These are phyloP conservation scores for Galerina sulciceps DNA, from an alignment of 768 basidiomycete genomes.

Conservation along the genomic window DNA sequence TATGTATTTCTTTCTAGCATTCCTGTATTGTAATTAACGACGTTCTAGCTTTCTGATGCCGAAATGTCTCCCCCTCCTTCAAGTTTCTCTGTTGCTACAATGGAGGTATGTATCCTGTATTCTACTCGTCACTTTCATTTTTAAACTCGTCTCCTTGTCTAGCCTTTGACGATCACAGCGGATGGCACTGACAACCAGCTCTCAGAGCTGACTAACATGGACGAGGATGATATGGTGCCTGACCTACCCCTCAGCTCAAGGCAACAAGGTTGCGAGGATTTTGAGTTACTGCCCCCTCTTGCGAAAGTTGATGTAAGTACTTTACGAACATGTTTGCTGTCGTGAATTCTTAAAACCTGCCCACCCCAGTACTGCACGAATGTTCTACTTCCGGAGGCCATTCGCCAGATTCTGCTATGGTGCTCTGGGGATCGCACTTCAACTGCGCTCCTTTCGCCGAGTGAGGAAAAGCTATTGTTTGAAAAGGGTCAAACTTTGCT, in stretches of 20 bases:
- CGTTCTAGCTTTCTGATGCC: not conserved
- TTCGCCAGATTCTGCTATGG: conserved; percentile 78
- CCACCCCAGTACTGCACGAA: conserved; percentile 66
- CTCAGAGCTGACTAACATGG: conserved; percentile 8
- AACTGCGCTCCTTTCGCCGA: conserved; percentile 46
- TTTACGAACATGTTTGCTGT: not conserved
- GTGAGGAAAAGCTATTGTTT: conserved; percentile 62
- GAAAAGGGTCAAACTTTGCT: conserved; percentile 49
- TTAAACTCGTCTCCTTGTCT: not conserved
- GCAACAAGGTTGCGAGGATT: conserved; percentile 18
- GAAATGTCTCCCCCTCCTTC: not conserved
- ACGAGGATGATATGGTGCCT: not conserved
- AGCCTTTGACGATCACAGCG: not conserved
- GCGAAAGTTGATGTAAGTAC: conserved; percentile 57
- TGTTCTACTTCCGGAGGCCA: conserved; percentile 72
- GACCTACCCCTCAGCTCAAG: conserved; percentile 1
- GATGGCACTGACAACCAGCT: conserved; percentile 5
- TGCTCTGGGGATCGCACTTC: conserved; percentile 61
- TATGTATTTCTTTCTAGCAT: not conserved
- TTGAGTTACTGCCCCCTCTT: conserved; percentile 27
- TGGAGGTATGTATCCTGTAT: conserved; percentile 3
- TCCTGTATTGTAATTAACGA: not conserved
- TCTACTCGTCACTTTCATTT: not conserved
- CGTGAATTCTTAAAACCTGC: not conserved
- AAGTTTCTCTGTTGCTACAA: not conserved